Evolutionary conservation across 179 eudicot genomes (phyloP), one percentile per base, ranked within the genome.

Genomic region (Heliamphora pulchella): DNA sequence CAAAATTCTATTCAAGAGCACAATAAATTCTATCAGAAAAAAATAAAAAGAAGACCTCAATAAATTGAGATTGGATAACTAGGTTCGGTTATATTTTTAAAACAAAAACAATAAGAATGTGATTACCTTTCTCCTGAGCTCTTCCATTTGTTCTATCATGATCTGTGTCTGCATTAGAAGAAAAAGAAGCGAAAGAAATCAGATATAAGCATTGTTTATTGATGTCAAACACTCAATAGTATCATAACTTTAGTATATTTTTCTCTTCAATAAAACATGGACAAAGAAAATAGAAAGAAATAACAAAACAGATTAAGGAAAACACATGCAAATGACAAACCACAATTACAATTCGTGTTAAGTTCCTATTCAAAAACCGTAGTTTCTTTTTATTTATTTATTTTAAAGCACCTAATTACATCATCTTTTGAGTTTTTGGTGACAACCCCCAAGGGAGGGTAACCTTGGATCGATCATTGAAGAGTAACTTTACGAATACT

Each of bases 121-220:
- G 43, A 46, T 72, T 86, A 96, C 99, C 94, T 96, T 94, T 78
- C 86, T 85, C 43, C 97, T 91, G 20, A 92, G 97, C 65, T 87
- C 91, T 53, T 92, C 97, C 97, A 94, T 90, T 80, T 96, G 91
- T 80, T 92, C 96, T 65, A 83, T 80, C 93, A 92, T 87, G 57
- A 90, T 83, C 65, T 92, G 94, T 71, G 91, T 89, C 99, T 96
- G 89, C 83, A 78, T 58, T 69, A 6, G 15, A 72, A 58, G 2
- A 61, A 44, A 71, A 8, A 54, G n/a, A 62, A 31, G 22, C 0
- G 22, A 8, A 70, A 4, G 41, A 15, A 13, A 31, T 22, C 7
- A 14, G 64, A 31, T 55, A 44, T 54, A 9, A 3, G 69, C 31
- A 18, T 6, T 68, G 13, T 53, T 11, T 2, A 46, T 46, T 3